These are phyloP conservation scores for apple (Malus domestica) DNA, from an alignment of 306 rosid genomes.

Conservation along the genomic window DNA sequence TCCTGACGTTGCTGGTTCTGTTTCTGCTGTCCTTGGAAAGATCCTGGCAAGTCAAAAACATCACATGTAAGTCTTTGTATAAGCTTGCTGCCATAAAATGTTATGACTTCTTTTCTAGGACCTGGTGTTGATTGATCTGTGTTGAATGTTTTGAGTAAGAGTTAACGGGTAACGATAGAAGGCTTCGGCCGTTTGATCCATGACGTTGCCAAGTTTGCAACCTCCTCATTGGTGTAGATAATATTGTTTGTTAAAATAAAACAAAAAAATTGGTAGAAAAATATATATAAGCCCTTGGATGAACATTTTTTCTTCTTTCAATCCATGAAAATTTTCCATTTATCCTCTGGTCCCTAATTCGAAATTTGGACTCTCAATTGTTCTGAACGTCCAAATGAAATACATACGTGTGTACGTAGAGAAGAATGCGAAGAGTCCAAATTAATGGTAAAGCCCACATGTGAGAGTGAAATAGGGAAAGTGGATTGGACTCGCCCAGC, in stretches of 20 bases:
- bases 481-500: no score
- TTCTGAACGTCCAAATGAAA: no score
- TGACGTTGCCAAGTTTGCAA: no score
- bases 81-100: background rate
- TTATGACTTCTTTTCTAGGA: background rate
- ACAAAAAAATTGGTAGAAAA: background rate
- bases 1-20: conserved; percentile 21
- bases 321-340: background rate
- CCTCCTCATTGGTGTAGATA: no score
- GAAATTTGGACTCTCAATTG: background rate
- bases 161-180: background rate
- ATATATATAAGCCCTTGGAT: background rate
- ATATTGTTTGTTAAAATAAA: no score
- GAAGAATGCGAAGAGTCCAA: no score
- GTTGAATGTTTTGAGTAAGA: background rate
- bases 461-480: no score
- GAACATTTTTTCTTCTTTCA: background rate
- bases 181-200: background rate
- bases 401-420: no score
- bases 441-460: no score
- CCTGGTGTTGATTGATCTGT: background rate
- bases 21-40: conserved; percentile 26
- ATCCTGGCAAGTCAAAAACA: conserved; percentile 19
- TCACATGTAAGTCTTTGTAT: background rate
- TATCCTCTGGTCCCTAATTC: background rate